These are phyloP conservation scores for Sequoia sempervirens DNA, from an alignment of 75 land plant genomes.

Conservation along the genomic window DNA sequence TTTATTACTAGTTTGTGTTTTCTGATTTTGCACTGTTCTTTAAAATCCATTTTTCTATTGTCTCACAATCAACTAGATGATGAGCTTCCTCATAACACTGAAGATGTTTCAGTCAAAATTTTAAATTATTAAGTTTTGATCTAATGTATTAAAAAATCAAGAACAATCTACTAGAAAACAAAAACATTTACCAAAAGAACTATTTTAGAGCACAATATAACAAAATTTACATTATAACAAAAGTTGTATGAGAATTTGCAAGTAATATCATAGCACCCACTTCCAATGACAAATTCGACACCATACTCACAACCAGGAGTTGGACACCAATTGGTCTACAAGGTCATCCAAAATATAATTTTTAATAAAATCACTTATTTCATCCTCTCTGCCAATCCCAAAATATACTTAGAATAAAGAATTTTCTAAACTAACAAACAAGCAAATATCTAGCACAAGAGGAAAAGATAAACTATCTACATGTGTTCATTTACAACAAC, in stretches of 20 bases:
- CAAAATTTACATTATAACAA: slow-evolving; percentile 84
- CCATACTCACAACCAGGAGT: slow-evolving; percentile 93
- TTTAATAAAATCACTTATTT: neutral
- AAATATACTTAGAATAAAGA: neutral
- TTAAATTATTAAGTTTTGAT: neutral
- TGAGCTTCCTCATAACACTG: slow-evolving; percentile 96
- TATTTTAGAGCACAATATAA: neutral
- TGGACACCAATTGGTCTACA: slow-evolving; percentile 95
- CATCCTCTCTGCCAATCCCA: neutral
- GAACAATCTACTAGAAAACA: neutral
- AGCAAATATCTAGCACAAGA: too few relatives aligned
- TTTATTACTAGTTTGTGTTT: slow-evolving; percentile 79
- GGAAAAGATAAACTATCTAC: too few relatives aligned
- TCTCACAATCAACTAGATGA: slow-evolving; percentile 85
- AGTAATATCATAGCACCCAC: slow-evolving; percentile 64
- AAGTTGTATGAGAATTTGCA: slow-evolving; percentile 77
- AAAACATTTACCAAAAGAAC: neutral
- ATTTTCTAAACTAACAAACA: neutral
- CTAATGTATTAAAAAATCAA: neutral
- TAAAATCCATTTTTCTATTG: slow-evolving; percentile 83
- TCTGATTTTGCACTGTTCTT: slow-evolving; percentile 94
- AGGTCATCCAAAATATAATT: neutral
- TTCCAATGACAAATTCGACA: slow-evolving; percentile 66
- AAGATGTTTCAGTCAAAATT: slow-evolving; percentile 2
- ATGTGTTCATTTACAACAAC: neutral